Evolutionary conservation across 495 filamentous ascomycete species (phyloP).

Genomic region (Aspergillus steynii): DNA sequence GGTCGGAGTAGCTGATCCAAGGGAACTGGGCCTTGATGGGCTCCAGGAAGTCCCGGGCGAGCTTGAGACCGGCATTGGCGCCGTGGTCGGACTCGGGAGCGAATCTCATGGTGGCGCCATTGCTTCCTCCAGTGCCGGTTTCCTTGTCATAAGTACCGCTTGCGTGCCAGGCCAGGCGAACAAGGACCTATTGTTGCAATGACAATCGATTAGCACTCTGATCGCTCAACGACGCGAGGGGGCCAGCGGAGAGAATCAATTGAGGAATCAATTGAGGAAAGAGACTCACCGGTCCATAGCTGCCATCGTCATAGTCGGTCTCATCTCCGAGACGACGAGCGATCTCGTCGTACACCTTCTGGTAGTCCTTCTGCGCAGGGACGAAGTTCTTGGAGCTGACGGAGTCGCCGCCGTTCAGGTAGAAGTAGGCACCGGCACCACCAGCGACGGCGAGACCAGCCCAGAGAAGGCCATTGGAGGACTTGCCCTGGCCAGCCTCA

Average conservation of each 20-base stretch:
- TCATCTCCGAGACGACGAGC: constrained; percentile 77
- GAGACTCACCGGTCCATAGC: constrained; percentile 76
- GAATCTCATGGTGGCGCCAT: constrained; percentile 98
- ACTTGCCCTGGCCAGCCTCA: constrained; percentile 55
- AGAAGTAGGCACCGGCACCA: constrained; percentile 72
- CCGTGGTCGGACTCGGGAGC: constrained; percentile 88
- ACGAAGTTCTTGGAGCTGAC: constrained; percentile 53
- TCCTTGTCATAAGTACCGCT: constrained; percentile 87
- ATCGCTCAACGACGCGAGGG: neutral
- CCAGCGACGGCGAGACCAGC: constrained; percentile 59
- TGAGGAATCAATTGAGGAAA: neutral
- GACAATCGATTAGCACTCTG: constrained; percentile 12
- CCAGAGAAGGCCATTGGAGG: constrained; percentile 49
- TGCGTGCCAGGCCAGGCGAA: constrained; percentile 85
- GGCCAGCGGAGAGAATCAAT: neutral
- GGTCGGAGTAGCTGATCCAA: constrained; percentile 94
- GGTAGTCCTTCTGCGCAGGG: constrained; percentile 85
- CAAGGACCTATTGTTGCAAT: constrained; percentile 51
- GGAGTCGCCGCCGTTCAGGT: constrained; percentile 55
- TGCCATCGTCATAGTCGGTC: constrained; percentile 95
- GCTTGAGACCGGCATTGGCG: constrained; percentile 88
- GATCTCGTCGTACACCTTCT: constrained; percentile 92
- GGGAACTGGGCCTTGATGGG: constrained; percentile 86
- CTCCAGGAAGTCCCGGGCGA: constrained; percentile 89
- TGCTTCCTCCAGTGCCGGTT: constrained; percentile 89